Conservation (phyloP, 2,329 filamentous ascomycete species). For the Remersonia thermophila region DNA sequence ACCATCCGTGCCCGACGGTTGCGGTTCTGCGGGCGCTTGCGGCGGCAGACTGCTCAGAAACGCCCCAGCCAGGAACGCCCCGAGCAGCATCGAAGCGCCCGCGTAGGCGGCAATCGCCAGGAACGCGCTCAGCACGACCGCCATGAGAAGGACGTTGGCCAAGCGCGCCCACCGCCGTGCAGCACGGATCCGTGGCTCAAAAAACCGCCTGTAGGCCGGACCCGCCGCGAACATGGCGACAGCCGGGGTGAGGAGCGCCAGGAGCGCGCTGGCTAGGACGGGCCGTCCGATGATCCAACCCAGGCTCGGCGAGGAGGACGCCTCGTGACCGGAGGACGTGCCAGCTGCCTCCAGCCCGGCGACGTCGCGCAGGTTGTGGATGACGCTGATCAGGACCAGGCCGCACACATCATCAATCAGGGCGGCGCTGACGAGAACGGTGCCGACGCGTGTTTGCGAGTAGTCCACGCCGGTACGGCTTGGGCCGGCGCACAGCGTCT, state of each 20-base stretch:
- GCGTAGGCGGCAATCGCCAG: constrained; percentile 14
- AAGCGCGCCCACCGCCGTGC: constrained; percentile 2
- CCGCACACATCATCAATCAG: constrained; percentile 76
- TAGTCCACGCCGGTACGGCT: constrained; percentile 27
- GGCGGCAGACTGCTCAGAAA: constrained; percentile 11
- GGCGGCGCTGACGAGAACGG: constrained; percentile 57
- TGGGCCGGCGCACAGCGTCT: too few species aligned
- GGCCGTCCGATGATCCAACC: constrained; percentile 20
- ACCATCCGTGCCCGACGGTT: neutral
- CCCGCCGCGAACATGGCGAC: constrained; percentile 6
- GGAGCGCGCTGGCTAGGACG: constrained; percentile 12
- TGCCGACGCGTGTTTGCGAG: constrained; percentile 34
- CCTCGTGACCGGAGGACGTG: too few species aligned
- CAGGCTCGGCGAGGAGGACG: constrained; percentile 10
- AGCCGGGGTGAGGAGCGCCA: constrained; percentile 14
- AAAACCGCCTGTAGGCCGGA: constrained; percentile 10
- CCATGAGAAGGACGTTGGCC: constrained; percentile 11
- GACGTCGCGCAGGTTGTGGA: constrained; percentile 46
- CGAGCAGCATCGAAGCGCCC: constrained; percentile 16
- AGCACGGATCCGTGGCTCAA: neutral
- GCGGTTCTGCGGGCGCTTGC: neutral
- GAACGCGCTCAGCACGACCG: constrained; percentile 10
- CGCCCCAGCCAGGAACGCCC: constrained; percentile 14
- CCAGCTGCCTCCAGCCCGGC: neutral
- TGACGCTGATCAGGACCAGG: constrained; percentile 64